Evolutionary conservation across 2,329 filamentous ascomycete genomes (phyloP).

Genomic region (Fusarium heterosporum): DNA sequence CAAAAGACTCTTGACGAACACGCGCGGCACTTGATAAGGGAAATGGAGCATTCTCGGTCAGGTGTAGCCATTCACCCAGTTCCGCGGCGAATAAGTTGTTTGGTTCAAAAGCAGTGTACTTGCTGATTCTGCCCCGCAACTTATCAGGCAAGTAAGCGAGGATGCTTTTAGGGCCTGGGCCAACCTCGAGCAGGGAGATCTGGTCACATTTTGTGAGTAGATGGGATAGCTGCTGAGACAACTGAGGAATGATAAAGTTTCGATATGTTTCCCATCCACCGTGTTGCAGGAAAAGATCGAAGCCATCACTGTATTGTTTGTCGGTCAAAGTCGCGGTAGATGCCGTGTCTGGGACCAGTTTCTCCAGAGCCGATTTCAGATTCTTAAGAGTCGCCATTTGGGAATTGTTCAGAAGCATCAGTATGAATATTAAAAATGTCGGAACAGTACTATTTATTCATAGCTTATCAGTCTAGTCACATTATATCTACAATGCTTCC

Average conservation of each 20-base stretch:
- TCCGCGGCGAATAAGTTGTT: constrained; percentile 58
- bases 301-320: constrained; percentile 61
- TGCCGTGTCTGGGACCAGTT: constrained; percentile 44
- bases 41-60: constrained; percentile 52
- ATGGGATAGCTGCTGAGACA: constrained; percentile 56
- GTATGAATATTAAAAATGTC: background rate
- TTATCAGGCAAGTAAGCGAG: constrained; percentile 60
- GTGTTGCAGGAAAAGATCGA: constrained; percentile 56
- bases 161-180: constrained; percentile 67
- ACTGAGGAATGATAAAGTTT: constrained; percentile 64
- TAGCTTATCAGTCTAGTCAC: no score
- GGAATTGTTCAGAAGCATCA: background rate
- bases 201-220: constrained; percentile 55
- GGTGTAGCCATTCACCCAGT: constrained; percentile 58
- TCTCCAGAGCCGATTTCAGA: constrained; percentile 56
- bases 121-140: constrained; percentile 58
- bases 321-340: constrained; percentile 56
- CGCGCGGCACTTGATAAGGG: constrained; percentile 55
- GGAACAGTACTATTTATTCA: background rate
- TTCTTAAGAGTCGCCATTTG: constrained; percentile 53
- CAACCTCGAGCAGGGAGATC: constrained; percentile 69
- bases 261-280: constrained; percentile 56
- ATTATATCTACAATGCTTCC: no score
- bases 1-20: constrained; percentile 54
- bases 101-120: constrained; percentile 67